Percentiles rank a stretch among this genome's conserved stretches.
phyloP scores from a whole-genome alignment of 352 stramenopile genomes.

The Blastocystis sp. region DNA sequence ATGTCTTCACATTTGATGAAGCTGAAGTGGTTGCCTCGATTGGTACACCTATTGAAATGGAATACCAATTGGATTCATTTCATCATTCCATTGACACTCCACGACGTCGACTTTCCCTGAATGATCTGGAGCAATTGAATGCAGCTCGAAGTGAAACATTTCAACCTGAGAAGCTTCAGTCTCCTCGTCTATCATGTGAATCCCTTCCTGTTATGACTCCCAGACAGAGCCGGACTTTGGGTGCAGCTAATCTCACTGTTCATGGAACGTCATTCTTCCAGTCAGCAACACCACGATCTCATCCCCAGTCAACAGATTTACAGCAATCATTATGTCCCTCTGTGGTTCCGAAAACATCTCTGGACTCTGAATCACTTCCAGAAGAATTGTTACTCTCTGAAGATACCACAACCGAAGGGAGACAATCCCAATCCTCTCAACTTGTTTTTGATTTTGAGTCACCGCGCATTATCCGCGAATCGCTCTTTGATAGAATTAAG shows the following conservation, averaged over 20 bases:
- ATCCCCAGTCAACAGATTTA: neutral
- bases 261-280: no score
- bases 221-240: no score
- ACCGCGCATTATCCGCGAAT: neutral
- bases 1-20: constrained; percentile 39
- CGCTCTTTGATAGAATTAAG: neutral
- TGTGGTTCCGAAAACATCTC: no score
- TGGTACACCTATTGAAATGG: neutral
- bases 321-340: neutral
- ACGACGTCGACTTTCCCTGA: neutral
- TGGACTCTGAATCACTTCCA: neutral
- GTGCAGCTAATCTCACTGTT: no score
- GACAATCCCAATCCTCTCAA: neutral
- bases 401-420: neutral
- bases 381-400: neutral
- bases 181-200: neutral
- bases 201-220: no score
- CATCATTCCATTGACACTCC: neutral
- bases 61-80: neutral
- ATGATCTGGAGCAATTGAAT: neutral
- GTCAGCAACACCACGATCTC: no score
- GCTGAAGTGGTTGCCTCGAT: neutral
- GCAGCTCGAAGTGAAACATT: neutral
- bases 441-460: neutral
- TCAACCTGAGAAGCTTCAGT: neutral